Evolutionary conservation across 2,329 filamentous ascomycete species (phyloP), one percentile per base, ranked within the genome.

Genomic region (Corinectria fuckeliana): DNA sequence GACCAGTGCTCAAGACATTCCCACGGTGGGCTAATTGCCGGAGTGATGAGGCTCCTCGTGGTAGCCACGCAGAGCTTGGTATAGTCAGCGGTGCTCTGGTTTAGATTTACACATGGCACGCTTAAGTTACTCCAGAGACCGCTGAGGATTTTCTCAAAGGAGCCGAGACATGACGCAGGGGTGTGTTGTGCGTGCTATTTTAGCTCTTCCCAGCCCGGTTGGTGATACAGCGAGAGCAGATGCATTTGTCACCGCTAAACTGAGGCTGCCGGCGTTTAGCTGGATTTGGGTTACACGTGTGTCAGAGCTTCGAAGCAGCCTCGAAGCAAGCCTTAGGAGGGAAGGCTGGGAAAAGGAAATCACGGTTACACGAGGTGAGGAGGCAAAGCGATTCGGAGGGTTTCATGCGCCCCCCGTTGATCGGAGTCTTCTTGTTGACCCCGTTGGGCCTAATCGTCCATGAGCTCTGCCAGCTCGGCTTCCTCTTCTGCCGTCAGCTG

Each of bases 401-500:
- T 4, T 34, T 32, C 14, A 36, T 10, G 18, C 26, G 18, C 21
- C 25, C 38, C n/a, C 47, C 38, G n/a, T 52, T 18, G 36, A 42
- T 53, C 25, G 39, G 30, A 41, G 10, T 14, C n/a, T 23, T n/a
- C 18, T 26, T 23, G n/a, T 48, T 28, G 20, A 21, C 16, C 16
- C 50, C 21, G 10, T 20, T 53, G 21, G 18, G 32, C 56, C 64
- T 75, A 83, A 63, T 91, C 88, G 62, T 89, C 92, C 91, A 99
- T 91, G 73, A 99, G 78, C 64, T 93, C 95, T 13, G 92, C 93
- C 64, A 99, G 81, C 75, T 98, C 95, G 4, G 91, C 89, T 76
- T 98, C 94, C 75, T 99, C 95, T 68, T 98, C 94, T 11, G 87
- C 90, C 5, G 93, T 97, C 76, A 97, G 79, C 71, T 88, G 61